Evolutionary conservation across 2,329 filamentous ascomycete species (phyloP).

Genomic region (Hirsutella minnesotensis): DNA sequence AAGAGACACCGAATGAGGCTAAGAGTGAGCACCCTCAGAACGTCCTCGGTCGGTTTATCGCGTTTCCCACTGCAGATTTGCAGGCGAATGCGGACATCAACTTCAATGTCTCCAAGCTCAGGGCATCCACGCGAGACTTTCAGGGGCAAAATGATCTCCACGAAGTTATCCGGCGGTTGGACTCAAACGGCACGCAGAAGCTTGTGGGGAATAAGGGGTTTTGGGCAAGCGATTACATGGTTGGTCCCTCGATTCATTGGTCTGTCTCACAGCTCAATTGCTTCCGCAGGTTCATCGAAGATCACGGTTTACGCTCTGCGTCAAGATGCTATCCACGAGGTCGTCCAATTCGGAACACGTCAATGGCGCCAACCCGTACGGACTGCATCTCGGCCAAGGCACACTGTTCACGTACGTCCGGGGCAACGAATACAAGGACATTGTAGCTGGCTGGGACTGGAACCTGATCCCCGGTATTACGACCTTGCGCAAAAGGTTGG

Average conservation of each 20-base stretch:
- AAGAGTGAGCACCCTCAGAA: slow-evolving; percentile 9
- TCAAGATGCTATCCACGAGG: slow-evolving; percentile 11
- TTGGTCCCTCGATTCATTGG: neutral
- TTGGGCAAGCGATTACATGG: slow-evolving; percentile 14
- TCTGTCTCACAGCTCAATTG: no score
- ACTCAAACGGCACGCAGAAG: slow-evolving; percentile 11
- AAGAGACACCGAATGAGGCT: no score
- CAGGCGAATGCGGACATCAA: slow-evolving; percentile 13
- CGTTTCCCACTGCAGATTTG: slow-evolving; percentile 10
- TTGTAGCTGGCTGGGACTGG: slow-evolving; percentile 13
- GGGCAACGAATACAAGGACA: slow-evolving; percentile 13
- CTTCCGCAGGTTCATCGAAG: neutral
- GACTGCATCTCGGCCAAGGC: slow-evolving; percentile 12
- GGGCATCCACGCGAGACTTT: slow-evolving; percentile 9
- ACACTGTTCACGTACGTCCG: slow-evolving; percentile 11
- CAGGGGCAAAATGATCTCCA: slow-evolving; percentile 6
- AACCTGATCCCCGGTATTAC: slow-evolving; percentile 13
- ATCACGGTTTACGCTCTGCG: slow-evolving; percentile 6
- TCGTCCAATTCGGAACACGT: slow-evolving; percentile 10
- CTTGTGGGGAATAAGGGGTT: slow-evolving; percentile 12
- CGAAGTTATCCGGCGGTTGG: slow-evolving; percentile 6
- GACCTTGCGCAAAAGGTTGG: slow-evolving; percentile 7
- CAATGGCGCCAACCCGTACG: slow-evolving; percentile 12
- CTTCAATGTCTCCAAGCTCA: slow-evolving; percentile 12
- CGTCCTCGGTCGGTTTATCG: slow-evolving; percentile 11